Evolutionary conservation across 225 moss, liverwort and hornwort genomes (phyloP), one percentile per base, ranked within the genome.

Genomic region (Climacium dendroides): DNA sequence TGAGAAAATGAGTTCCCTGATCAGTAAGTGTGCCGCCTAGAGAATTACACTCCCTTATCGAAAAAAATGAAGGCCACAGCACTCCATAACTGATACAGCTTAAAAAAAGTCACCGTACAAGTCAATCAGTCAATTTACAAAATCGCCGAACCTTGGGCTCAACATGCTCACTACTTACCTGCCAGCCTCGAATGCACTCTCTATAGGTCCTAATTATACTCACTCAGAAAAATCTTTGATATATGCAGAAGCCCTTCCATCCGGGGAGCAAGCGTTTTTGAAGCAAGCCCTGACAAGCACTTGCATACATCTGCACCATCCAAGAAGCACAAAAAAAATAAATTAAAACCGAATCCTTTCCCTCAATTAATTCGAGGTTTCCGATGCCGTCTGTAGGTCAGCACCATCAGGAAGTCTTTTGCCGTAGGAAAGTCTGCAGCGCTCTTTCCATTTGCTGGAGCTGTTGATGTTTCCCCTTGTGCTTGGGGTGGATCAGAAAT

Each of bases 351-450:
- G 24, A 77, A 20, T 73, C 22, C 82, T 34, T 57, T 19, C 70
- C 73, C 81, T 91, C 62, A 92, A 48, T 86, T 91, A 22, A 94
- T 90, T 91, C 91, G 65, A 7, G 91, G 91, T 80, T 94, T 96
- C 63, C 96, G 89, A 80, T 98, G 96, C 74, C 98, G 92, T 87
- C 91, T 92, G 78, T 96, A 98, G 4, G 96, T 98, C 41, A 98
- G 94, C 87, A 98, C 98, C 98, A 98, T 98, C 61, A 98, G 94
- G 78, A 96, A 94, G 86, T 98, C 98, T 78, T 94, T 96, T 2
- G 96, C 86, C 67, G 92, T 91, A 47, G 94, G 94, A 70, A 93
- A 90, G 60, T 94, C 96, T 19, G 96, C 80, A 69, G 92, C 91
- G 79, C 82, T 83, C 77, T 89, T 88, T 32, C 93, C 94, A 52